Base-by-base conservation (phyloP, 2,329 filamentous ascomycete genomes). In the Mariannaea sp. region DNA sequence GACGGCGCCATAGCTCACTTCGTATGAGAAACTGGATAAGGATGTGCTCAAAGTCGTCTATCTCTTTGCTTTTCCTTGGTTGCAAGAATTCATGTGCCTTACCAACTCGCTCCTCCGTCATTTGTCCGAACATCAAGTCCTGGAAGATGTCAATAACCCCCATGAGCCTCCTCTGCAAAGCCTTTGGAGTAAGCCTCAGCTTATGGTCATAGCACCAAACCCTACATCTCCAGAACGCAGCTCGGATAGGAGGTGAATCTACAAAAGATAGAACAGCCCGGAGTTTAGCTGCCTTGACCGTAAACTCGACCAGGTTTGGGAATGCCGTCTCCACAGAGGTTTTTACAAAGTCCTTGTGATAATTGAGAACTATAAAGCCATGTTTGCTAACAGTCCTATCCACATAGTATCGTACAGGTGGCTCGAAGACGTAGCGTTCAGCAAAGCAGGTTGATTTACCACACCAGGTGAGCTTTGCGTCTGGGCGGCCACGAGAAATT, bases 1-100 rank as follows among this genome's bases (percentile, higher is more conserved):
- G 57, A 14, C 50, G 52, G 2, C 67, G 61, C 62, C 66, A 69
- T 12, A 67, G 39, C 43, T 69, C 67, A 4, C 42, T 48, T 17
- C 51, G 48, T 8, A 69, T 14, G 20, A 69, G 58, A 43, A 69
- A 69, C 13, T 56, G 59, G 13, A 69, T 20, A 20, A 61, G 40
- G 9, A 57, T 51, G 14, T 66, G 45, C 3, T 40, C 7, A 3
- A 63, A 36, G 3, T 22, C n/a, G 3, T 54, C 12, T 1, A 24
- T 24, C 7, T 14, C 17, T 1, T 39, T 51, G 1, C 30, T 12
- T 12, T 24, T n/a, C 14, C 20, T 22, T 7, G 32, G 13, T 10
- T 41, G 27, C n/a, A 66, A 39, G 24, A 61, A 57, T 2, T n/a
- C 16, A 20, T 65, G 61, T 9, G 55, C 45, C 8, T 22, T n/a